Evolutionary conservation across 2,329 filamentous ascomycete species (phyloP), one percentile per base, ranked within the genome.

Genomic region (Alternaria angustiovoidea): DNA sequence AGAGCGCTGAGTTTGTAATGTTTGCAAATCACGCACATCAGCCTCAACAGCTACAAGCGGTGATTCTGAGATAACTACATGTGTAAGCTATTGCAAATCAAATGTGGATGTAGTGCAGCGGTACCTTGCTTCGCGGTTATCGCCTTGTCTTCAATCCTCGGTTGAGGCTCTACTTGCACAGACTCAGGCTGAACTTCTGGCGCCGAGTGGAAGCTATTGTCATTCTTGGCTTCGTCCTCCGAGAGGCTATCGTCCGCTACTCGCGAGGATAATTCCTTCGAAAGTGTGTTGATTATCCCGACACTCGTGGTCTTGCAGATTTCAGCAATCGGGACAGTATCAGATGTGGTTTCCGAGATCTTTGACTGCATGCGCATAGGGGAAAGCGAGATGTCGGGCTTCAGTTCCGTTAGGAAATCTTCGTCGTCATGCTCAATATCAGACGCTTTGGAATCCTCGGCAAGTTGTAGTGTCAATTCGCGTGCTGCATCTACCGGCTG

Each of bases 151-250:
- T 12, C 11, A 9, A 36, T 8, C 20, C 44, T 38, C 22, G 30
- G 5, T 22, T 62, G 54, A 20, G 39, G 30, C 12, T 64, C 61
- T 9, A 54, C 43, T 20, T 54, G 49, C 12, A 24, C 26, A 51
- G 46, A 8, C 4, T 71, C 62, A 16, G 63, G 61, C 32, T 65
- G 69, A 9, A 61, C 61, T 52, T 74, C 64, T 55, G 63, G 61
- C 9, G 69, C 69, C 4, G 68, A 70, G 24, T 71, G 61, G 30
- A 69, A 73, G 51, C 67, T 75, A 14, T 51, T 49, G 20, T 75
- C 68, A 8, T 70, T 63, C 52, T 69, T 70, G 16, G 63, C 59
- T n/a, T 72, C 68, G 24, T 72, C 68, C 18, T 74, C 70, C 2
- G 69, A 70, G 12, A 20, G 18, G 7, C 48, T n/a, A 4, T 69